phyloP scores from a whole-genome alignment of 192 early-diverging fungal species.

The Umbelopsis isabellina region DNA sequence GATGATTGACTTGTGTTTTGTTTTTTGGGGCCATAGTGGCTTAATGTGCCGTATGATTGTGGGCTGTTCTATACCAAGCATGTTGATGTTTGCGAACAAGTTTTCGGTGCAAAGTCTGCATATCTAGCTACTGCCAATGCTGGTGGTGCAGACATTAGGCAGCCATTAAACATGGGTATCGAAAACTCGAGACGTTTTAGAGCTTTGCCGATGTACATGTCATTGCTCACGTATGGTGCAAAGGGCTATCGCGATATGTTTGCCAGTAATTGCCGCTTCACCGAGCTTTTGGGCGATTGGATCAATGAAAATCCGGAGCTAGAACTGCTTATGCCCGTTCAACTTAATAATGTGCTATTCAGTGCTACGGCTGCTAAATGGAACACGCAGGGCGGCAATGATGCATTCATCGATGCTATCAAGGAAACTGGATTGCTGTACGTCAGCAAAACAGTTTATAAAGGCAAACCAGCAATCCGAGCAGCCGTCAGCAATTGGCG shows the following conservation, averaged over 20 bases:
- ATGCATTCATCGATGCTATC: slow-evolving; percentile 37
- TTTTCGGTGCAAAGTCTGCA: slow-evolving; percentile 40
- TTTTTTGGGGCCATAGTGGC: slow-evolving; percentile 34
- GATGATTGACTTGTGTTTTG: not conserved
- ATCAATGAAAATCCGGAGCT: slow-evolving; percentile 30
- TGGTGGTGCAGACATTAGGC: slow-evolving; percentile 26
- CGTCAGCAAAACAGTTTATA: slow-evolving; percentile 56
- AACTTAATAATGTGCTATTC: slow-evolving; percentile 27
- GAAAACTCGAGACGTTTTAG: slow-evolving; percentile 67
- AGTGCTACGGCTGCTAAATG: slow-evolving; percentile 18
- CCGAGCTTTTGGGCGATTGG: slow-evolving; percentile 49
- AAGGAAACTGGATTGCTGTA: slow-evolving; percentile 51
- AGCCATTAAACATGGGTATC: slow-evolving; percentile 56
- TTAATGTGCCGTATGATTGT: slow-evolving; percentile 68
- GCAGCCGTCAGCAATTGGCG: slow-evolving; percentile 57
- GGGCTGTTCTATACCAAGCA: slow-evolving; percentile 50
- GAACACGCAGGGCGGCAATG: slow-evolving; percentile 28
- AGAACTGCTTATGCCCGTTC: not conserved
- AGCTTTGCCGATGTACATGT: slow-evolving; percentile 59
- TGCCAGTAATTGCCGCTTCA: slow-evolving; percentile 51
- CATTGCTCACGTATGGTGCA: slow-evolving; percentile 52
- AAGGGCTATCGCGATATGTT: slow-evolving; percentile 53
- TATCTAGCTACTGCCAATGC: slow-evolving; percentile 33
- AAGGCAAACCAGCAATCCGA: slow-evolving; percentile 46
- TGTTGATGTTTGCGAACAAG: slow-evolving; percentile 35